A percentile compares a stretch with the other conserved stretches of the same genome.
Evolutionary conservation across 768 basidiomycete species (phyloP).

Genomic region (Sporobolomyces roseus): DNA sequence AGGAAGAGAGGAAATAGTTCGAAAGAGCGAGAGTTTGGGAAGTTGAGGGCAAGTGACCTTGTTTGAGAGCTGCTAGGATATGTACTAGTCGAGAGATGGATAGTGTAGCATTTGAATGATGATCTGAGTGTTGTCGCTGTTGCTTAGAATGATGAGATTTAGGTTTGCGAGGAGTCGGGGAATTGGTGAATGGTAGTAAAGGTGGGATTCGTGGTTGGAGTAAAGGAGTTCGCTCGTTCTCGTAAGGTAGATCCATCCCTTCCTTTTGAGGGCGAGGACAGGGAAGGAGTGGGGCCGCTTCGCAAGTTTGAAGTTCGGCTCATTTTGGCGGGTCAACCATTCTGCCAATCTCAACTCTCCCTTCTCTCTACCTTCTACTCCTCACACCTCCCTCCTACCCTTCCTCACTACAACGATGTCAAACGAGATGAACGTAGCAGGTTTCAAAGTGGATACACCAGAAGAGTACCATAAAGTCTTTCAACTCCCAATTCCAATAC

Average conservation of each 20-base stretch:
- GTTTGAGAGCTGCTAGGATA: slow-evolving; percentile 11
- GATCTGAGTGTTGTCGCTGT: background rate
- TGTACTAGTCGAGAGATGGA: slow-evolving; percentile 9
- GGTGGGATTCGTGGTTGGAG: background rate
- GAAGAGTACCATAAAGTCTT: too few species aligned
- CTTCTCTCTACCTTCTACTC: too few species aligned
- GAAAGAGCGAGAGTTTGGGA: slow-evolving; percentile 7
- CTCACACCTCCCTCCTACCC: too few species aligned
- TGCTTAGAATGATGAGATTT: background rate
- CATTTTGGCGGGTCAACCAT: too few species aligned
- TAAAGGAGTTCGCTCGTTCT: slow-evolving; percentile 9
- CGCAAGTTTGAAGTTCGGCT: too few species aligned
- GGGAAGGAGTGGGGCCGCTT: too few species aligned
- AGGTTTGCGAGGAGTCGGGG: too few species aligned
- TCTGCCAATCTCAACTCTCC: too few species aligned
- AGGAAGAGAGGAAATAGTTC: background rate
- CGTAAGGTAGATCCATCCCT: background rate
- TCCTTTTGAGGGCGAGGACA: background rate
- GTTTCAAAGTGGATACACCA: too few species aligned
- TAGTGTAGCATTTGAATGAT: background rate
- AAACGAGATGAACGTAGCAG: too few species aligned
- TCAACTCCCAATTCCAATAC: slow-evolving; percentile 21
- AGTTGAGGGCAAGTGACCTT: slow-evolving; percentile 23
- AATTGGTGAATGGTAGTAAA: background rate
- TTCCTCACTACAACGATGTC: too few species aligned